phyloP scores from a whole-genome alignment of 2,329 filamentous ascomycete species.

The Blastomyces parvus region DNA sequence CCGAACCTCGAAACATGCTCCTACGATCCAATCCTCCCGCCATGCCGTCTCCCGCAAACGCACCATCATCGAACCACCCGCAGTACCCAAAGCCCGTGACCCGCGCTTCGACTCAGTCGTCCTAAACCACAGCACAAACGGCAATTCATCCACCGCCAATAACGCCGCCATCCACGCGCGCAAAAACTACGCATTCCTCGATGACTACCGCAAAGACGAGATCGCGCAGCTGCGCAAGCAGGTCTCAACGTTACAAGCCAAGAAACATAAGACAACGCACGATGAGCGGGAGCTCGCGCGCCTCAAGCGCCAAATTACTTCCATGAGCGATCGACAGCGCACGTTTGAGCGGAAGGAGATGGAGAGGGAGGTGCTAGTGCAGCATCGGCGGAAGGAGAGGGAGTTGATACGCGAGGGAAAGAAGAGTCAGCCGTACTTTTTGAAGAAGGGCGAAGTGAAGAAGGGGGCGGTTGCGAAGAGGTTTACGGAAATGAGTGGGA shows the following conservation, averaged over 20 bases:
- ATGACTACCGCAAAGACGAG: constrained; percentile 77
- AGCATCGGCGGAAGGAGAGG: constrained; percentile 75
- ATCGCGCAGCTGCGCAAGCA: constrained; percentile 55
- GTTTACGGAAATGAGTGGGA: constrained; percentile 74
- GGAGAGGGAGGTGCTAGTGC: constrained; percentile 57
- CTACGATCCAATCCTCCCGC: constrained; percentile 71
- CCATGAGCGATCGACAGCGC: constrained; percentile 69
- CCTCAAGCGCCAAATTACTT: constrained; percentile 63
- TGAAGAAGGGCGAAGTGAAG: constrained; percentile 90
- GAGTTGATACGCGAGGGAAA: constrained; percentile 79
- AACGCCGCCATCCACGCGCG: constrained; percentile 39
- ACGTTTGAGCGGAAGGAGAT: constrained; percentile 60
- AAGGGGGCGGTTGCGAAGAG: constrained; percentile 69
- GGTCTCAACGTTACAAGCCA: not conserved
- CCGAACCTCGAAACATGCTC: constrained; percentile 72
- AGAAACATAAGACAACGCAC: constrained; percentile 54
- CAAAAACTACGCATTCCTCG: constrained; percentile 76
- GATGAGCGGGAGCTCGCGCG: constrained; percentile 57
- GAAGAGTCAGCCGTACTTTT: constrained; percentile 66
- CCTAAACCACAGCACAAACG: constrained; percentile 26
- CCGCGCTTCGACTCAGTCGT: constrained; percentile 72
- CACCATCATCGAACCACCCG: constrained; percentile 52
- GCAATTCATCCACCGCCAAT: constrained; percentile 37
- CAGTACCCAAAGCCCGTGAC: constrained; percentile 60
- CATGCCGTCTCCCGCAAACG: constrained; percentile 72